Percentiles rank a stretch among this genome's conserved stretches.
phyloP scores from a whole-genome alignment of 257 asterid species.

The Solanum virginianum region DNA sequence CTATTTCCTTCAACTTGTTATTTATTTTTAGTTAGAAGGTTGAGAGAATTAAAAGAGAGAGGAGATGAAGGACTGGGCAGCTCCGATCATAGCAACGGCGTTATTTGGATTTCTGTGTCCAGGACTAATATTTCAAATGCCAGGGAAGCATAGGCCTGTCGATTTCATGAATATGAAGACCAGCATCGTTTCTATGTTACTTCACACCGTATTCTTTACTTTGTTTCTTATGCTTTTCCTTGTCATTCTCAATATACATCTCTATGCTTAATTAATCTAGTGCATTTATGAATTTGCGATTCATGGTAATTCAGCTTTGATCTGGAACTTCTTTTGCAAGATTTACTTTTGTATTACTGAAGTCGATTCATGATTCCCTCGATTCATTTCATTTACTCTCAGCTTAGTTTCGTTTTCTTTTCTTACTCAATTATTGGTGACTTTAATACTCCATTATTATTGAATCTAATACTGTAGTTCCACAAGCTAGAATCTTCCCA shows the following conservation, averaged over 20 bases:
- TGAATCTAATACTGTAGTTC: background rate
- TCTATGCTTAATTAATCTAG: slow-evolving; percentile 34
- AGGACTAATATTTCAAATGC: slow-evolving; percentile 65
- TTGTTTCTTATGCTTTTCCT: slow-evolving; percentile 72
- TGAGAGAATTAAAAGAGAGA: too few species aligned
- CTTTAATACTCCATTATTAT: background rate
- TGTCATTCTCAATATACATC: slow-evolving; percentile 49
- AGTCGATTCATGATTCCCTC: background rate
- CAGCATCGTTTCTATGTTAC: slow-evolving; percentile 33
- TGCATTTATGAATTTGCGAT: too few species aligned
- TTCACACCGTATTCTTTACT: slow-evolving; percentile 63
- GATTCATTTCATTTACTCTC: background rate
- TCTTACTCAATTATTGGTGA: background rate
- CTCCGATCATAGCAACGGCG: slow-evolving; percentile 50
- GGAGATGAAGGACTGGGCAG: slow-evolving; percentile 66
- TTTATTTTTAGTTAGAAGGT: background rate
- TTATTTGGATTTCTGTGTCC: slow-evolving; percentile 63
- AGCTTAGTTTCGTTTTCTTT: background rate
- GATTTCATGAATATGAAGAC: slow-evolving; percentile 88
- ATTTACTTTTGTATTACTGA: background rate
- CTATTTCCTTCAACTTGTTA: background rate
- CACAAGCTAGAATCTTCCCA: background rate
- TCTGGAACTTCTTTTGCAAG: background rate
- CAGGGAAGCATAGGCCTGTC: slow-evolving; percentile 57
- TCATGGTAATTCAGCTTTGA: background rate